Conservation (phyloP, 371 early-diverging fungal genomes). For the Mucor saturninus region DNA sequence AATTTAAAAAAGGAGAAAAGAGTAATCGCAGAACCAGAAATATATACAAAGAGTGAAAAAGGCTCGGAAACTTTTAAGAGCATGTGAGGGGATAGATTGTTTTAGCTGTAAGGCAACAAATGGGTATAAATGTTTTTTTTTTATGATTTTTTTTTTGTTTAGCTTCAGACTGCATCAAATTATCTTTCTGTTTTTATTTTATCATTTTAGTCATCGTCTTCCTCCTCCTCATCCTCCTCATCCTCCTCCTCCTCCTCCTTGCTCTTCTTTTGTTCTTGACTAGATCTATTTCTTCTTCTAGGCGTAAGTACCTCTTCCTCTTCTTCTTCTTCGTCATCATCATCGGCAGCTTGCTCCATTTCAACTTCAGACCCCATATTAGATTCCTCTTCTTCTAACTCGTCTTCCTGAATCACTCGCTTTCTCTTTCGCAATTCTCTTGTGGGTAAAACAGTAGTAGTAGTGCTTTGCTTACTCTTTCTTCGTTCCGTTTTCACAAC, state of each 20-base stretch:
- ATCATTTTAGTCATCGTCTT: slow-evolving; percentile 11
- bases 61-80: slow-evolving; percentile 22
- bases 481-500: slow-evolving; percentile 4
- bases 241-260: slow-evolving; percentile 1
- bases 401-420: slow-evolving; percentile 8
- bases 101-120: not conserved
- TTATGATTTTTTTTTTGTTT: slow-evolving; percentile 6
- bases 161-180: slow-evolving; percentile 15
- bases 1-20: slow-evolving; percentile 23
- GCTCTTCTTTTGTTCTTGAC: slow-evolving; percentile 2
- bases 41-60: not conserved
- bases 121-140: not conserved
- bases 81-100: slow-evolving; percentile 8
- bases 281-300: not conserved
- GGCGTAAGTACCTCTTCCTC: not conserved
- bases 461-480: not conserved
- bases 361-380: not conserved
- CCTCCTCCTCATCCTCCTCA: not conserved
- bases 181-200: not conserved
- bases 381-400: slow-evolving; percentile 5
- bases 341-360: not conserved
- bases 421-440: slow-evolving; percentile 15
- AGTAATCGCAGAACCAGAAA: not conserved
- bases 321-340: not conserved
- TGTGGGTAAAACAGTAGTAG: not conserved